Conservation (phyloP, 208 protist genomes). For the Crithidia fasciculata region DNA sequence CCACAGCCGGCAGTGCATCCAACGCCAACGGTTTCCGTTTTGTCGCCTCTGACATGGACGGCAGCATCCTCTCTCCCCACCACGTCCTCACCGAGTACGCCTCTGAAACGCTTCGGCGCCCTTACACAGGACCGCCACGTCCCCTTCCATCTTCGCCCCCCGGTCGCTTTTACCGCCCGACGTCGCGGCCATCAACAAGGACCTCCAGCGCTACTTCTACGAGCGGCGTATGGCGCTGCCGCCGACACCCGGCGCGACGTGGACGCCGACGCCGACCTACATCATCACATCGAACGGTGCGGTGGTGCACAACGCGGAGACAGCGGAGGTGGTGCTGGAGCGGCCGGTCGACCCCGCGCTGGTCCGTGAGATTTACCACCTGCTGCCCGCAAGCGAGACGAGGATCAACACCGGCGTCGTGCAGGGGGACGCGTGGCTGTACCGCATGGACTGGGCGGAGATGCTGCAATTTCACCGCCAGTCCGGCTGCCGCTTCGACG, state of each 20-base stretch:
- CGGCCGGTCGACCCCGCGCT: constrained; percentile 28
- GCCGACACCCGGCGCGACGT: constrained; percentile 17
- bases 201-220: constrained; percentile 47
- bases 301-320: constrained; percentile 49
- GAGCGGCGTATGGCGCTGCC: constrained; percentile 44
- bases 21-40: constrained; percentile 27
- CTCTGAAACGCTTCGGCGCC: constrained; percentile 41
- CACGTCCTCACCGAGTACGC: constrained; percentile 49
- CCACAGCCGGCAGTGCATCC: background rate
- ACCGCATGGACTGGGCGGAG: constrained; percentile 46
- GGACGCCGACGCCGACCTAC: constrained; percentile 21
- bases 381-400: constrained; percentile 40
- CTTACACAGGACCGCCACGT: constrained; percentile 58
- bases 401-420: constrained; percentile 63
- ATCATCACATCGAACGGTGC: constrained; percentile 68
- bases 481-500: constrained; percentile 55
- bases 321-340: constrained; percentile 38
- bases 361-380: constrained; percentile 37
- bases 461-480: constrained; percentile 57
- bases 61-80: constrained; percentile 48
- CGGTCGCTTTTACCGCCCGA: constrained; percentile 60
- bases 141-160: constrained; percentile 79
- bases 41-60: constrained; percentile 67
- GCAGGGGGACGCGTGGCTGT: constrained; percentile 34
- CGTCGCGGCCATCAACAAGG: constrained; percentile 47